Evolutionary conservation across 371 early-diverging fungal genomes (phyloP).

Genomic region (Globomyces sp.): DNA sequence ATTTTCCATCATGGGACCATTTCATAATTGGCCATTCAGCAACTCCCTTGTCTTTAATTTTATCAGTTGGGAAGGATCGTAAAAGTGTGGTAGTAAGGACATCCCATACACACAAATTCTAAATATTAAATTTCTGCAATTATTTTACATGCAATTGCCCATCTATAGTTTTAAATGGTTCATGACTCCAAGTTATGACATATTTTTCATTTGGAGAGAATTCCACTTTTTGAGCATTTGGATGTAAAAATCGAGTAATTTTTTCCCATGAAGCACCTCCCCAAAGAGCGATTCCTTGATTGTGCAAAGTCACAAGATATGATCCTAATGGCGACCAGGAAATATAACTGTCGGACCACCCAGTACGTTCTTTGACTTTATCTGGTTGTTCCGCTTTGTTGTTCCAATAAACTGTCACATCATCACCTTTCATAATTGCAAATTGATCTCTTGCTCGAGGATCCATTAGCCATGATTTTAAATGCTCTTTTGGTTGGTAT

Average conservation of each 20-base stretch:
- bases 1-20: conserved; percentile 92
- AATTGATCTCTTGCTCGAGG: conserved; percentile 87
- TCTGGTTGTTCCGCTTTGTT: conserved; percentile 84
- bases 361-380: conserved; percentile 67
- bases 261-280: conserved; percentile 92
- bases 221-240: conserved; percentile 86
- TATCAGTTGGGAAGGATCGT: conserved; percentile 75
- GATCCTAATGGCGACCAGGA: conserved; percentile 95
- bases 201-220: conserved; percentile 93
- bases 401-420: conserved; percentile 86
- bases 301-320: conserved; percentile 91
- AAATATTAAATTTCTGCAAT: conserved; percentile 8
- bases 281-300: conserved; percentile 94
- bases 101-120: conserved; percentile 76
- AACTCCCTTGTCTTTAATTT: conserved; percentile 36
- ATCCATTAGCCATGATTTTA: conserved; percentile 89
- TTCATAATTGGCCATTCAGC: conserved; percentile 95
- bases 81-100: conserved; percentile 77
- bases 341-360: conserved; percentile 94
- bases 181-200: conserved; percentile 88
- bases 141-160: conserved; percentile 46
- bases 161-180: conserved; percentile 63
- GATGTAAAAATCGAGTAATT: conserved; percentile 89
- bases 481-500: conserved; percentile 80
- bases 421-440: conserved; percentile 79